Evolutionary conservation across 208 protist species (phyloP).

Genomic region (Zelonia costaricensis): DNA sequence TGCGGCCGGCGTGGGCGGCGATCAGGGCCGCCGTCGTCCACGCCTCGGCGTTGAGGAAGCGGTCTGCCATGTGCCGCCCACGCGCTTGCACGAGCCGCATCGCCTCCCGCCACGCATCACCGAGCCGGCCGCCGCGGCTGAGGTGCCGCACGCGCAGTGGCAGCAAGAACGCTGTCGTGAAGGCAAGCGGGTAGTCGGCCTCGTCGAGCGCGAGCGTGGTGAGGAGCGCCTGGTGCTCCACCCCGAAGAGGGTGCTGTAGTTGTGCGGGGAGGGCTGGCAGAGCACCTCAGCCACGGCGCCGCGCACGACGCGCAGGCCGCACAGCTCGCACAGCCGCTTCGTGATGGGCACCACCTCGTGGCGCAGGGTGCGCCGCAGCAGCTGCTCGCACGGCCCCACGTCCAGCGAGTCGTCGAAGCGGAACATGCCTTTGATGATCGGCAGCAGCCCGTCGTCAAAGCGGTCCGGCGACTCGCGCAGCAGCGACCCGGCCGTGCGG

Average conservation of each 20-base stretch:
- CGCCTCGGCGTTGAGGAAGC: constrained; percentile 24
- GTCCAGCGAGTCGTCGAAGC: constrained; percentile 20
- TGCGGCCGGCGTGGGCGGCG: constrained; percentile 8
- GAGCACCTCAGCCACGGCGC: constrained; percentile 30
- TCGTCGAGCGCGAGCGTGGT: constrained; percentile 13
- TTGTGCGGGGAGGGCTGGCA: constrained; percentile 45
- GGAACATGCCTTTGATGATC: constrained; percentile 39
- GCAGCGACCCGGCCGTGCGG: constrained; percentile 41
- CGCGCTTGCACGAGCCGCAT: constrained; percentile 14
- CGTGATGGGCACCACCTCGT: constrained; percentile 26
- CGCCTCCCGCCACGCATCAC: constrained; percentile 20
- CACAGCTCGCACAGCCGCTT: constrained; percentile 47
- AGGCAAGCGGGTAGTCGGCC: constrained; percentile 1
- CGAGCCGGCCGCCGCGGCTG: constrained; percentile 18
- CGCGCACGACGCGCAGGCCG: constrained; percentile 39
- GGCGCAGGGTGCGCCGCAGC: constrained; percentile 26
- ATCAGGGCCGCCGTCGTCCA: constrained; percentile 28
- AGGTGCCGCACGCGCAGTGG: constrained; percentile 23
- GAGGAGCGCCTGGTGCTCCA: constrained; percentile 21
- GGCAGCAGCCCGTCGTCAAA: constrained; percentile 41
- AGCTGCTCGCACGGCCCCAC: constrained; percentile 1
- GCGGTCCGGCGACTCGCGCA: constrained; percentile 20
- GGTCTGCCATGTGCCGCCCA: constrained; percentile 5
- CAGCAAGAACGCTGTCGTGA: constrained; percentile 18
- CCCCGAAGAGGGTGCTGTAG: constrained; percentile 21